These are phyloP conservation scores for Podospora appendiculata DNA, from an alignment of 495 filamentous ascomycete genomes.

Conservation along the genomic window DNA sequence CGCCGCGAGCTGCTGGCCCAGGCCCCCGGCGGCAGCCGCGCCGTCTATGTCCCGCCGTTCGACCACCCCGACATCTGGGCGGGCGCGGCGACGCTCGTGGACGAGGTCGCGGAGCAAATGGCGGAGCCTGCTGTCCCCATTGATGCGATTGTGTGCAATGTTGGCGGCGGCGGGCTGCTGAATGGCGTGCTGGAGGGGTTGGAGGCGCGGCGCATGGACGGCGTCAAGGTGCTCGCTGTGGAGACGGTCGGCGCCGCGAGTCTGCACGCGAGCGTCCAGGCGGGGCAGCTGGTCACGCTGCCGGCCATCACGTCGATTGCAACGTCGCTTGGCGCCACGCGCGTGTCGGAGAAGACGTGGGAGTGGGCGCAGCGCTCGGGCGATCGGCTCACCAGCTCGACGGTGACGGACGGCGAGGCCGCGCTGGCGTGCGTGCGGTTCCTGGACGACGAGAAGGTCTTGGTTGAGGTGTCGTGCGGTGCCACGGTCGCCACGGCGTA, in stretches of 20 bases:
- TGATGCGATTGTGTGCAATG: constrained; percentile 71
- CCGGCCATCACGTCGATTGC: constrained; percentile 74
- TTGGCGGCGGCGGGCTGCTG: constrained; percentile 84
- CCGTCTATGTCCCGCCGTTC: constrained; percentile 88
- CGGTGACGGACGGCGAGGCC: constrained; percentile 73
- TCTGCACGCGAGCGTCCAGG: constrained; percentile 51
- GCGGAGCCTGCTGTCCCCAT: constrained; percentile 21
- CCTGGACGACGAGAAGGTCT: constrained; percentile 71
- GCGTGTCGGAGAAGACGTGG: constrained; percentile 66
- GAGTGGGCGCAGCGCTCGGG: constrained; percentile 40
- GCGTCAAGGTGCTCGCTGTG: constrained; percentile 55
- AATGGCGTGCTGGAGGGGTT: constrained; percentile 72
- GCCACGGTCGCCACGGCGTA: constrained; percentile 65
- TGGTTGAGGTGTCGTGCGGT: constrained; percentile 83
- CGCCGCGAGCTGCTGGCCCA: constrained; percentile 47
- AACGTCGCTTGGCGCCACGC: constrained; percentile 65
- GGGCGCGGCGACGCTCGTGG: constrained; percentile 64
- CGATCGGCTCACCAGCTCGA: constrained; percentile 52
- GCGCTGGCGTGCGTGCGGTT: constrained; percentile 67
- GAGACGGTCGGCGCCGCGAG: constrained; percentile 78
- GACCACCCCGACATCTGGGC: constrained; percentile 82
- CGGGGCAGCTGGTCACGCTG: constrained; percentile 56
- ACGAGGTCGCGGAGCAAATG: constrained; percentile 62
- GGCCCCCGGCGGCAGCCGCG: constrained; percentile 30
- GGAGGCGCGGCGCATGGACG: constrained; percentile 34